These are phyloP conservation scores for Candida coleopterorum DNA, from an alignment of 805 yeast genomes.

Conservation along the genomic window DNA sequence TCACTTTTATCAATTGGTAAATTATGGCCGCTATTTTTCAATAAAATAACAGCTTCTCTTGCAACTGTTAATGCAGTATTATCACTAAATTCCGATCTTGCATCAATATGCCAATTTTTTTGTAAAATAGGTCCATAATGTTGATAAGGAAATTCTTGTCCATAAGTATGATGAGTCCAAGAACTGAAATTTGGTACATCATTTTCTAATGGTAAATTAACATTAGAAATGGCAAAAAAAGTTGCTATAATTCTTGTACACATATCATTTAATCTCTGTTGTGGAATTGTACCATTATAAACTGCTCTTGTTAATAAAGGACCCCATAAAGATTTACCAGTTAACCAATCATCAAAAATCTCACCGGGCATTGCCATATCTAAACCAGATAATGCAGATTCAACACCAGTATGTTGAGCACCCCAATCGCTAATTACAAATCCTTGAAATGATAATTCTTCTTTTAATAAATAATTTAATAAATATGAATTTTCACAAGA, in stretches of 20 bases:
- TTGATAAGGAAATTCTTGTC: slow-evolving; percentile 50
- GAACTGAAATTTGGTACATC: slow-evolving; percentile 51
- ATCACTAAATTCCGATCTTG: slow-evolving; percentile 44
- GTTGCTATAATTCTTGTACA: slow-evolving; percentile 56
- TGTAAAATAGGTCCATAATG: slow-evolving; percentile 50
- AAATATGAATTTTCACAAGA: slow-evolving; percentile 58
- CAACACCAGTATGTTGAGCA: slow-evolving; percentile 57
- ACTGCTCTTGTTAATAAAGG: slow-evolving; percentile 51
- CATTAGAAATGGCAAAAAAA: slow-evolving; percentile 41
- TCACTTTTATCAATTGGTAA: slow-evolving; percentile 47
- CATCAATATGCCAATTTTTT: slow-evolving; percentile 53
- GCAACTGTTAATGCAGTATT: slow-evolving; percentile 50
- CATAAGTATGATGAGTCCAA: slow-evolving; percentile 53
- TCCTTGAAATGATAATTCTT: slow-evolving; percentile 62
- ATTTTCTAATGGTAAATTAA: slow-evolving; percentile 35
- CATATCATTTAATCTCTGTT: slow-evolving; percentile 56
- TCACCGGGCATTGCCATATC: slow-evolving; percentile 69
- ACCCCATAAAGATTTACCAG: slow-evolving; percentile 55
- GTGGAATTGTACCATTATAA: slow-evolving; percentile 51
- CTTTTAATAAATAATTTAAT: slow-evolving; percentile 51
- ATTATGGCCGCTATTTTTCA: slow-evolving; percentile 48
- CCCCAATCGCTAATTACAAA: slow-evolving; percentile 66
- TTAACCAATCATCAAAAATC: slow-evolving; percentile 46
- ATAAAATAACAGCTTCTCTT: slow-evolving; percentile 50
- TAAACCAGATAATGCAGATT: slow-evolving; percentile 52